These are phyloP conservation scores for Catenaria anguillulae DNA, from an alignment of 371 early-diverging fungal species.

Conservation along the genomic window DNA sequence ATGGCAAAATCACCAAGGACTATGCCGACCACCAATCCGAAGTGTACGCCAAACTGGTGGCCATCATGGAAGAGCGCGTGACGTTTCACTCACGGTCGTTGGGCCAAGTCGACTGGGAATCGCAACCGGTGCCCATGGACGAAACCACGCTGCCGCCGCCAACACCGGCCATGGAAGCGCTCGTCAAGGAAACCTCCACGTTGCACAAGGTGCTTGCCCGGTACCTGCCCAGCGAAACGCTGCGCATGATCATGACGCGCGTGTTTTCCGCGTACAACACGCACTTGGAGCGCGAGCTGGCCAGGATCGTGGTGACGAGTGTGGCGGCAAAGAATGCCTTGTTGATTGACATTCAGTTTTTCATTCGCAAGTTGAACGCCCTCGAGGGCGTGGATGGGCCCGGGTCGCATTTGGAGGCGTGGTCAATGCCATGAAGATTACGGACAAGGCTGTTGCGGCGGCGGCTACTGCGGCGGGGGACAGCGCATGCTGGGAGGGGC, in stretches of 20 bases:
- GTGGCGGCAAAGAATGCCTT: slow-evolving; percentile 64
- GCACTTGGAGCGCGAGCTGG: slow-evolving; percentile 55
- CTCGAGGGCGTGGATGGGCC: slow-evolving; percentile 58
- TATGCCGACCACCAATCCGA: slow-evolving; percentile 74
- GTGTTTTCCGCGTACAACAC: slow-evolving; percentile 60
- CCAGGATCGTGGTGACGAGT: slow-evolving; percentile 42
- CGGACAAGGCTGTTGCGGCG: slow-evolving; percentile 16
- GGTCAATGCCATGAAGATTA: slow-evolving; percentile 50
- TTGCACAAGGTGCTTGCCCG: slow-evolving; percentile 71
- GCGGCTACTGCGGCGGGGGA: neutral
- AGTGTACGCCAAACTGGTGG: slow-evolving; percentile 67
- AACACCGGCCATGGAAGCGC: slow-evolving; percentile 46
- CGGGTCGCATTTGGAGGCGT: slow-evolving; percentile 52
- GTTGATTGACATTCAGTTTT: slow-evolving; percentile 54
- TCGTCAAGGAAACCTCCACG: slow-evolving; percentile 82
- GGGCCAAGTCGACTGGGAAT: slow-evolving; percentile 50
- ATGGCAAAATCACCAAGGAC: slow-evolving; percentile 64
- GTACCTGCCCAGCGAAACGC: slow-evolving; percentile 49
- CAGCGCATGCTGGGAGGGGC: neutral
- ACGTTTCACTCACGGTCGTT: slow-evolving; percentile 53
- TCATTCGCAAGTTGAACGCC: slow-evolving; percentile 42
- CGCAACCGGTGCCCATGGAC: slow-evolving; percentile 26
- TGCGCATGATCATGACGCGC: slow-evolving; percentile 31
- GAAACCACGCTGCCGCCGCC: slow-evolving; percentile 3
- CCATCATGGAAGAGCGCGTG: slow-evolving; percentile 83